Conservation (phyloP, 306 rosid species). For the Potentilla sterilis region DNA sequence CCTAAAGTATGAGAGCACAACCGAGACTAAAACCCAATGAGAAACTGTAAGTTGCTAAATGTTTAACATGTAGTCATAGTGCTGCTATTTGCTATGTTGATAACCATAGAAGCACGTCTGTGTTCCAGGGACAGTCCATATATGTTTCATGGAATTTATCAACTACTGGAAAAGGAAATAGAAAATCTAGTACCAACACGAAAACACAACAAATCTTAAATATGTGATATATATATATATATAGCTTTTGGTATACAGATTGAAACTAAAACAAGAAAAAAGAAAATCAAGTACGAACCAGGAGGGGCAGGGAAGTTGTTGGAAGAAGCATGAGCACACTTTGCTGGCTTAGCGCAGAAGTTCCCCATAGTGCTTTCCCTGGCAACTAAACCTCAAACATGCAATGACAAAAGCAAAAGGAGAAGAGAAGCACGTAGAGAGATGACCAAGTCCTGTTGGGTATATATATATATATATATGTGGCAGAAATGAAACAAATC, state of each 20-base stretch:
- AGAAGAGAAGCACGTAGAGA: background rate
- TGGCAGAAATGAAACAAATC: too few relatives aligned
- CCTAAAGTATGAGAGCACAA: background rate
- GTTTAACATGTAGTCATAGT: too few relatives aligned
- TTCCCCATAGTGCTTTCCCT: slow-evolving; percentile 52
- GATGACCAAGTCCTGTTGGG: background rate
- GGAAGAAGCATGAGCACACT: slow-evolving; percentile 72
- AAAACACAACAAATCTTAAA: too few relatives aligned
- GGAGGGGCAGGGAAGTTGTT: slow-evolving; percentile 41
- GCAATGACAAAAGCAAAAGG: background rate
- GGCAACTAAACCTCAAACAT: background rate
- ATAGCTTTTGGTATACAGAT: too few relatives aligned
- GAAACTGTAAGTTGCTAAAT: background rate
- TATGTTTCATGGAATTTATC: too few relatives aligned
- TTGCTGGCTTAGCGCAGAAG: slow-evolving; percentile 48
- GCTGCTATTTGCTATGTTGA: too few relatives aligned
- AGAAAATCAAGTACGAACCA: background rate
- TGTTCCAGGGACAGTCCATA: too few relatives aligned
- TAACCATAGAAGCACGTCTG: too few relatives aligned
- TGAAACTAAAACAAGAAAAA: background rate
- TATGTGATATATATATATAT: too few relatives aligned
- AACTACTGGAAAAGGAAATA: too few relatives aligned
- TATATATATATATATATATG: too few relatives aligned
- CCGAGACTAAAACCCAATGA: background rate
- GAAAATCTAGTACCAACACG: too few relatives aligned